A percentile compares a stretch with the other conserved stretches of the same genome.
These are phyloP conservation scores for Colletotrichum euphorbiae DNA, from an alignment of 2,329 filamentous ascomycete species.

Conservation along the genomic window DNA sequence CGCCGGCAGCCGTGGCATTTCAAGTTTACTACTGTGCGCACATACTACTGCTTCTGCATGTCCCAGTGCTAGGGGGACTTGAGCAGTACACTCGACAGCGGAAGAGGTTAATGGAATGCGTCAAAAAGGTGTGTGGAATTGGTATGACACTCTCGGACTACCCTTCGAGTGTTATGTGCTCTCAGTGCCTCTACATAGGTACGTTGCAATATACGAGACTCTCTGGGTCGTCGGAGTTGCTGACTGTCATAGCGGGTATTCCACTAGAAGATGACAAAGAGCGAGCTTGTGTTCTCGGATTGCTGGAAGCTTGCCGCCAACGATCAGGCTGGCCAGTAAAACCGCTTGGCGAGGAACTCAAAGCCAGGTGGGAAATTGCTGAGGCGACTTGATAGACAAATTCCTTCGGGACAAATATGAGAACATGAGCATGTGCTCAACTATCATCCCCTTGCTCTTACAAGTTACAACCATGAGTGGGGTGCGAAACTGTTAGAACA, in stretches of 20 bases:
- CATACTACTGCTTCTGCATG: slow-evolving; percentile 40
- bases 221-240: neutral
- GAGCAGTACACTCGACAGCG: slow-evolving; percentile 40
- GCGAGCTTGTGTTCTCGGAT: neutral
- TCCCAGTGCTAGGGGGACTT: slow-evolving; percentile 39
- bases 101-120: slow-evolving; percentile 40
- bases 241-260: slow-evolving; percentile 23
- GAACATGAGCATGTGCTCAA: too few species aligned
- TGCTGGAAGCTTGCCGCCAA: slow-evolving; percentile 22
- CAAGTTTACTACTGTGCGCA: slow-evolving; percentile 42
- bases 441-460: too few species aligned
- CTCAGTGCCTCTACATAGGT: slow-evolving; percentile 44
- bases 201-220: neutral
- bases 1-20: slow-evolving; percentile 36
- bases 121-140: slow-evolving; percentile 43
- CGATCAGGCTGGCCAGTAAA: slow-evolving; percentile 31
- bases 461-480: too few species aligned
- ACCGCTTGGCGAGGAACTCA: slow-evolving; percentile 27
- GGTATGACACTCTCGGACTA: slow-evolving; percentile 42
- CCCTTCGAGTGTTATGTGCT: slow-evolving; percentile 43
- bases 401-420: too few species aligned
- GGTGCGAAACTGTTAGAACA: too few species aligned
- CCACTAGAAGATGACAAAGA: slow-evolving; percentile 20
- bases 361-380: slow-evolving; percentile 12
- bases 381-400: neutral